Conservation (phyloP, 805 yeast genomes). For the Metschnikowia vanudenii region DNA sequence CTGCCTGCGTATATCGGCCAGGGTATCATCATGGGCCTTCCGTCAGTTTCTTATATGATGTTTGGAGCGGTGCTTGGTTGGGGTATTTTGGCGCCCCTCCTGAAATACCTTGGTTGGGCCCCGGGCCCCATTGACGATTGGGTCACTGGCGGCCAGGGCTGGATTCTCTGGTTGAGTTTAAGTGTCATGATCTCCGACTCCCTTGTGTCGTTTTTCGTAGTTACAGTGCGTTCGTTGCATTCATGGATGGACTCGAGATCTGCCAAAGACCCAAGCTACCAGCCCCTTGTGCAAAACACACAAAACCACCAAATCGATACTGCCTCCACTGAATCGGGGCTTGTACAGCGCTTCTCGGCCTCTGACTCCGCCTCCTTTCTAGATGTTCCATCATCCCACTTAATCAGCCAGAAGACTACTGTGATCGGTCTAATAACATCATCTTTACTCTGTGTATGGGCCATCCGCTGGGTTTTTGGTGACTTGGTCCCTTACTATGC, state of each 20-base stretch:
- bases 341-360: not conserved
- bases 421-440: conserved; percentile 63
- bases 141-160: conserved; percentile 93
- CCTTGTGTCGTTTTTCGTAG: conserved; percentile 70
- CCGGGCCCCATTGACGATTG: conserved; percentile 88
- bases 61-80: conserved; percentile 89
- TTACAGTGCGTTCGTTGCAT: conserved; percentile 46
- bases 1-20: conserved; percentile 98
- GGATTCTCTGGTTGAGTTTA: conserved; percentile 93
- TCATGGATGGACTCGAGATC: not conserved
- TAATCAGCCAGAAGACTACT: conserved; percentile 52
- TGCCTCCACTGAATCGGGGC: not conserved
- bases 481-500: conserved; percentile 68
- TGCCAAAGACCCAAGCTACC: not conserved
- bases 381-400: conserved; percentile 28
- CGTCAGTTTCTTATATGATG: conserved; percentile 87
- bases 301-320: not conserved
- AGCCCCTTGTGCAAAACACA: not conserved
- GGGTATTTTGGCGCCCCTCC: conserved; percentile 85
- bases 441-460: conserved; percentile 60
- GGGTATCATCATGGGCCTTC: conserved; percentile 95
- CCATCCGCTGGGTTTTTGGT: conserved; percentile 71
- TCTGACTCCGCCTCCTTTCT: conserved; percentile 6
- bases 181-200: conserved; percentile 95
- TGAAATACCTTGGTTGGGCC: conserved; percentile 76